A percentile compares a stretch with the other conserved stretches of the same genome.
phyloP scores from a whole-genome alignment of 306 rosid species.

The Vigna nakashimae region DNA sequence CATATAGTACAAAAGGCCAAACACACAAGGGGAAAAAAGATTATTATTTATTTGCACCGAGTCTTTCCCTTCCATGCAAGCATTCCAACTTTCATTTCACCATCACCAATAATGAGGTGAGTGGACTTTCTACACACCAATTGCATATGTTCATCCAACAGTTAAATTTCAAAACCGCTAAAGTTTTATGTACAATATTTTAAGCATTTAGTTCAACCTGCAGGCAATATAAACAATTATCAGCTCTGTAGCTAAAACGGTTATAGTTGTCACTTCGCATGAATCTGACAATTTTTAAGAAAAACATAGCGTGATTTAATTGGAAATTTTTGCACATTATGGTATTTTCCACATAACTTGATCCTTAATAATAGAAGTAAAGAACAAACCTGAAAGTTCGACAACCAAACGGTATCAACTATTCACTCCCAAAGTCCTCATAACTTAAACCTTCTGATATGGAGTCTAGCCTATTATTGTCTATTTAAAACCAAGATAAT shows the following conservation, averaged over 20 bases:
- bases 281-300: neutral
- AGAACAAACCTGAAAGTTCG: constrained; percentile 43
- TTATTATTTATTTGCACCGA: constrained; percentile 44
- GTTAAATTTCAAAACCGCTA: constrained; percentile 45
- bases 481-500: constrained; percentile 49
- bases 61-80: constrained; percentile 41
- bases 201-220: constrained; percentile 59
- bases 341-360: constrained; percentile 7
- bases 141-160: constrained; percentile 27
- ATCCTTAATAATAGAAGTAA: constrained; percentile 19
- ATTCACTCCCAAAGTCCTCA: constrained; percentile 89
- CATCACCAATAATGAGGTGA: constrained; percentile 43
- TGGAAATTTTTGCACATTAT: neutral
- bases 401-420: constrained; percentile 47
- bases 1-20: constrained; percentile 11
- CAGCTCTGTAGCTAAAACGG: neutral
- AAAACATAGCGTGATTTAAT: neutral
- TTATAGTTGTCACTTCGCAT: neutral
- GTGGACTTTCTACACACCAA: constrained; percentile 47
- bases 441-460: constrained; percentile 86
- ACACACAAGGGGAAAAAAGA: neutral
- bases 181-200: constrained; percentile 59
- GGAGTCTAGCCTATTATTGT: constrained; percentile 76
- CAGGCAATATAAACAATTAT: constrained; percentile 36
- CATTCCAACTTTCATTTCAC: constrained; percentile 44